Percentiles rank a stretch among this genome's conserved stretches.
Conservation (phyloP, 352 stramenopile genomes). For the Phytopythium montanum region DNA sequence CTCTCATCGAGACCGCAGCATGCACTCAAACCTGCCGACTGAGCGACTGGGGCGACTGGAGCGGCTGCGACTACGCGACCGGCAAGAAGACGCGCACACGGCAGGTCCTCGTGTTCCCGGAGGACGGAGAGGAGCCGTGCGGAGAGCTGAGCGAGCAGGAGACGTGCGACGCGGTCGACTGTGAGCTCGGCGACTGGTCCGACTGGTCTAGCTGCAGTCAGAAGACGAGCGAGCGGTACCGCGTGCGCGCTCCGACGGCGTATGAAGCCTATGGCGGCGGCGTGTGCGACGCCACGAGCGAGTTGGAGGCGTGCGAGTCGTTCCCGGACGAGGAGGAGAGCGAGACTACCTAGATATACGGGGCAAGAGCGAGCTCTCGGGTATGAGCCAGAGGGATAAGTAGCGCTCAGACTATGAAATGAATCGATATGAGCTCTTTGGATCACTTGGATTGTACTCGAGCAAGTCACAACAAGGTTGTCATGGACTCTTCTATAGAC, state of each 20-base stretch:
- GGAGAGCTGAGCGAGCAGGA: slow-evolving; percentile 15
- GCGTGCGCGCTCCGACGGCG: slow-evolving; percentile 24
- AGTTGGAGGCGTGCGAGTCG: slow-evolving; percentile 26
- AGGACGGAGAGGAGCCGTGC: slow-evolving; percentile 22
- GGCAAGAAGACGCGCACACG: slow-evolving; percentile 36
- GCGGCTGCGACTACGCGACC: slow-evolving; percentile 37
- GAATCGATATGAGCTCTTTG: too few species aligned
- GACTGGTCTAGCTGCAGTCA: slow-evolving; percentile 51
- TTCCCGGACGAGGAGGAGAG: slow-evolving; percentile 5
- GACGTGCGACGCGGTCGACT: slow-evolving; percentile 42
- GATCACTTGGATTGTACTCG: too few species aligned
- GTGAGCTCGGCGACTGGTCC: slow-evolving; percentile 30
- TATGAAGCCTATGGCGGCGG: slow-evolving; percentile 31
- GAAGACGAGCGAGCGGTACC: slow-evolving; percentile 33
- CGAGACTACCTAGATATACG: background rate
- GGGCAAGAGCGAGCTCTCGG: too few species aligned
- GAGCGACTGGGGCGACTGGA: slow-evolving; percentile 42
- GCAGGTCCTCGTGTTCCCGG: slow-evolving; percentile 26
- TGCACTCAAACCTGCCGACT: slow-evolving; percentile 52
- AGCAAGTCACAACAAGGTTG: too few species aligned
- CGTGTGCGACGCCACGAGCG: slow-evolving; percentile 15
- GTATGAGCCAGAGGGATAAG: background rate
- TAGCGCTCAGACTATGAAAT: too few species aligned
- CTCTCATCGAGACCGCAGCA: slow-evolving; percentile 13
- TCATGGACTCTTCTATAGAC: background rate